Base-by-base conservation (phyloP, 345 rosid genomes). In the Hevea brasiliensis region DNA sequence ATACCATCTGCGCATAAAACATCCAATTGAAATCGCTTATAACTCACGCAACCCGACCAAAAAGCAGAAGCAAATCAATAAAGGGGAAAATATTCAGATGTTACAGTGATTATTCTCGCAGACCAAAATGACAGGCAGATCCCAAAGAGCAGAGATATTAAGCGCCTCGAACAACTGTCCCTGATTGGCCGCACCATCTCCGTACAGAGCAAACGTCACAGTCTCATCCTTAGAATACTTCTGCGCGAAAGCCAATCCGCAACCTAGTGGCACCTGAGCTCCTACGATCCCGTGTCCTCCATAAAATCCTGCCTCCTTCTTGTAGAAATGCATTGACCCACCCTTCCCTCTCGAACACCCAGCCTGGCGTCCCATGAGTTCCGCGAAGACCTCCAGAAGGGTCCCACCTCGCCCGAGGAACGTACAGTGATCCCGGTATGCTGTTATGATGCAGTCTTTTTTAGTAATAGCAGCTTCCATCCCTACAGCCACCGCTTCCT, bases 211-310 rank as follows among this genome's bases (percentile, higher is more conserved):
- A 72, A 95, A 95, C 6, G 94, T 89, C 67, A 91, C 99, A 1
- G 86, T 75, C 17, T 89, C 98, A 20, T 95, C 99, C 85, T 92
- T 95, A 0, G 65, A 65, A 67, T 95, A 95, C 86, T 92, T 95
- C 82, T 92, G 99, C 6, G 94, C 99, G n/a, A 95, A 92, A 20
- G 99, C 97, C 76, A 95, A 74, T n/a, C 99, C 99, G 77, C 91
- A 84, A 0, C 99, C 99, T 65, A 95, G 60, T 0, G 99, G 99
- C 76, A 95, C 76, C 79, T 95, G 99, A 64, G 99, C 99, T 21
- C 99, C 98, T 11, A 95, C 99, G 67, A 95, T 95, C 41, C 99
- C 99, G 68, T 94, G 99, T 0, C 98, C 98, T 21, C 99, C 99
- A 18, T 87, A 94, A 59, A 94, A 95, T 23, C 87, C 81, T 0